A percentile compares a stretch with the other conserved stretches of the same genome.
Evolutionary conservation across 345 rosid species (phyloP).

Genomic region (Excoecaria agallocha): DNA sequence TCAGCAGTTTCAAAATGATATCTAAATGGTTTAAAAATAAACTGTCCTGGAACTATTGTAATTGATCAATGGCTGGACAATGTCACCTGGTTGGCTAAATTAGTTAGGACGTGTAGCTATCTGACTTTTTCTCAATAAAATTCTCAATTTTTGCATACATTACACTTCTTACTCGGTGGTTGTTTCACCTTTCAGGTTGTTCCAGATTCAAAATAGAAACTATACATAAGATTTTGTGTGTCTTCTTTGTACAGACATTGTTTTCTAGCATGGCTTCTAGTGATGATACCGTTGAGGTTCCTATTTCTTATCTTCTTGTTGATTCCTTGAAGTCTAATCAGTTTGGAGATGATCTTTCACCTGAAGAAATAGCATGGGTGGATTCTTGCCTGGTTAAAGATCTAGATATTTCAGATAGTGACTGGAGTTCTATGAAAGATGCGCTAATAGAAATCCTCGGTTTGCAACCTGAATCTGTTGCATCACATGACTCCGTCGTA

Average conservation of each 20-base stretch:
- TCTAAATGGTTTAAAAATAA: too few species aligned
- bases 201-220: too few species aligned
- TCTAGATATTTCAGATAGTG: constrained; percentile 40
- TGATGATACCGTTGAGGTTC: constrained; percentile 25
- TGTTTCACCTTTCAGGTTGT: too few species aligned
- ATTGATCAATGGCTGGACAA: not conserved
- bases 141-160: not conserved
- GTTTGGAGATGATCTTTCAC: constrained; percentile 35
- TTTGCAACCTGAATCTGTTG: constrained; percentile 29
- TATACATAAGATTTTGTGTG: not conserved
- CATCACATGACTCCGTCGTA: constrained; percentile 23
- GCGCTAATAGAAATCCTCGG: constrained; percentile 52
- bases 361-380: constrained; percentile 66
- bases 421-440: constrained; percentile 52
- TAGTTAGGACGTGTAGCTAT: not conserved
- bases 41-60: too few species aligned
- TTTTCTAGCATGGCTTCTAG: constrained; percentile 27
- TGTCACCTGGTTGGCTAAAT: not conserved
- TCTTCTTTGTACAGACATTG: constrained; percentile 7
- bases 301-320: constrained; percentile 20
- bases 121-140: not conserved
- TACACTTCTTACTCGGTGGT: not conserved
- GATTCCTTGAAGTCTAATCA: constrained; percentile 29
- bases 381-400: constrained; percentile 60
- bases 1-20: too few species aligned